Conservation (phyloP, 345 rosid species). For the Pelargonium nanum region DNA sequence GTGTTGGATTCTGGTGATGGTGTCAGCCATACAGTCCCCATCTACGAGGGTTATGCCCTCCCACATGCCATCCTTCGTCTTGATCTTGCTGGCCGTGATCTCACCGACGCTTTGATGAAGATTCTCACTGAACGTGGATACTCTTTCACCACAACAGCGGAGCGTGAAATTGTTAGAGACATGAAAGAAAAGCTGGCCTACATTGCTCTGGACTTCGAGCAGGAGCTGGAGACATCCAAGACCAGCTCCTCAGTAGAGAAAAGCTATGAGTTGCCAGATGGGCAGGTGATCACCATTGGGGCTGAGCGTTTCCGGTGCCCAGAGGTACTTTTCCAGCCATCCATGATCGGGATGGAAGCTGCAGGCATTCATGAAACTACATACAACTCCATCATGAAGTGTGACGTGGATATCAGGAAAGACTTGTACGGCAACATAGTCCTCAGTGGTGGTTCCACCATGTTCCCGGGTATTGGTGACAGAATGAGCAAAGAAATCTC, state of each 20-base stretch:
- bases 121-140: no score
- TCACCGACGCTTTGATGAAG: slow-evolving; percentile 59
- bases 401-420: slow-evolving; percentile 63
- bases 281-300: slow-evolving; percentile 62
- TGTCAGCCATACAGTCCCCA: slow-evolving; percentile 68
- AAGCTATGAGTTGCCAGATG: slow-evolving; percentile 61
- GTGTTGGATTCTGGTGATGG: slow-evolving; percentile 67
- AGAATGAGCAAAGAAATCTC: slow-evolving; percentile 72
- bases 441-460: slow-evolving; percentile 64
- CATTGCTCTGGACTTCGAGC: slow-evolving; percentile 58
- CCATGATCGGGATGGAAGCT: slow-evolving; percentile 63
- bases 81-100: slow-evolving; percentile 63
- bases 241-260: slow-evolving; percentile 57
- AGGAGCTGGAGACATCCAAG: slow-evolving; percentile 50
- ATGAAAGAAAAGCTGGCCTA: slow-evolving; percentile 60
- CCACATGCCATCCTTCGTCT: slow-evolving; percentile 67
- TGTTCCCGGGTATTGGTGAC: slow-evolving; percentile 62
- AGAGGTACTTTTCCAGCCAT: slow-evolving; percentile 57
- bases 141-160: slow-evolving; percentile 67
- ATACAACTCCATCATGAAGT: slow-evolving; percentile 63
- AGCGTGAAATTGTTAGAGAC: slow-evolving; percentile 64
- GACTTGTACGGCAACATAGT: slow-evolving; percentile 65
- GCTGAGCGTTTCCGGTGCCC: slow-evolving; percentile 63
- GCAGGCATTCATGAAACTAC: slow-evolving; percentile 67
- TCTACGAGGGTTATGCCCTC: no score